A percentile compares a stretch with the other conserved stretches of the same genome.
These are phyloP conservation scores for Kodamaea kaohsiungensis DNA, from an alignment of 805 yeast species.

Conservation along the genomic window DNA sequence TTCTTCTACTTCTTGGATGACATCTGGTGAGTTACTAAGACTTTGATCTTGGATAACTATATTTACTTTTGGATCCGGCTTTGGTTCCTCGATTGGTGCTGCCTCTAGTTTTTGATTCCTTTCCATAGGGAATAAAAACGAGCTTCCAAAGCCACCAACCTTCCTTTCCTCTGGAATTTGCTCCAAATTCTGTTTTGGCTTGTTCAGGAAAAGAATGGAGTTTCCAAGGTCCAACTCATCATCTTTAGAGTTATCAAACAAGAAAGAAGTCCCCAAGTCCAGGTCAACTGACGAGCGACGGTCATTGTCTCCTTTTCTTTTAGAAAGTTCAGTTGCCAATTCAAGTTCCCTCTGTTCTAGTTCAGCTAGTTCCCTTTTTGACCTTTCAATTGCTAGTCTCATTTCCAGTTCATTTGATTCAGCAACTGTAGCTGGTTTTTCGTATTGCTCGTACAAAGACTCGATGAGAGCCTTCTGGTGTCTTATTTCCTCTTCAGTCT, in stretches of 20 bases:
- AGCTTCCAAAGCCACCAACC: neutral
- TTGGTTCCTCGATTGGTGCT: neutral
- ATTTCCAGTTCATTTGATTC: neutral
- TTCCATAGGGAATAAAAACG: neutral
- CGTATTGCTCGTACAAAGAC: slow-evolving; percentile 36
- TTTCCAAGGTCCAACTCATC: neutral
- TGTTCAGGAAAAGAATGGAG: neutral
- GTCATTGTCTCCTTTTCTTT: slow-evolving; percentile 4
- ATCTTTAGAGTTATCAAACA: neutral
- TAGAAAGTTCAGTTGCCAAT: neutral
- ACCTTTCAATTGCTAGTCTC: neutral
- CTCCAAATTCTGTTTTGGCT: neutral
- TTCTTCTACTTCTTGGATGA: neutral
- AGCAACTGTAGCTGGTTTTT: neutral
- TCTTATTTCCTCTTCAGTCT: slow-evolving; percentile 29
- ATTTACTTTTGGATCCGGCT: neutral
- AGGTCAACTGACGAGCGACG: neutral
- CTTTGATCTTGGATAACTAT: neutral
- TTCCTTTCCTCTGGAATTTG: neutral
- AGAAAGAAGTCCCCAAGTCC: slow-evolving; percentile 9
- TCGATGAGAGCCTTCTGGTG: slow-evolving; percentile 32
- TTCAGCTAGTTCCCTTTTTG: neutral
- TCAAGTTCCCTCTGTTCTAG: neutral
- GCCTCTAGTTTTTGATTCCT: neutral
- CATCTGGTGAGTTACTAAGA: neutral